These are phyloP conservation scores for Vicia villosa DNA, from an alignment of 306 rosid species.

Conservation along the genomic window DNA sequence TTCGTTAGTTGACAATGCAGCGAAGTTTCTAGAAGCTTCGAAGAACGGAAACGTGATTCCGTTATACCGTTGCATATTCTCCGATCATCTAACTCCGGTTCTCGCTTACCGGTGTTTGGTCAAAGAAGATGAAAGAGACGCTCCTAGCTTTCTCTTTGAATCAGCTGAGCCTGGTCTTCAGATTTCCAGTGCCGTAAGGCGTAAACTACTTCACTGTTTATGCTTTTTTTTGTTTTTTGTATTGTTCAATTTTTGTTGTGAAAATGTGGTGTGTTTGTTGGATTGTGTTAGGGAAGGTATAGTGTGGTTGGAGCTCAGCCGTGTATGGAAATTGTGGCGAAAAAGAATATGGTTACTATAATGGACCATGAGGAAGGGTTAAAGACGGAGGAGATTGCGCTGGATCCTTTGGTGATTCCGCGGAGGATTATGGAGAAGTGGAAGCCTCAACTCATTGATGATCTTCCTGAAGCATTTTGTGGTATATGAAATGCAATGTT, in stretches of 20 bases:
- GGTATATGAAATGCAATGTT: conserved; percentile 48
- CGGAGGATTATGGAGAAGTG: conserved; percentile 76
- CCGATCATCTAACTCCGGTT: conserved; percentile 94
- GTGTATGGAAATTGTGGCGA: conserved; percentile 85
- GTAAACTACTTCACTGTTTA: conserved; percentile 46
- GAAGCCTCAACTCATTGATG: conserved; percentile 83
- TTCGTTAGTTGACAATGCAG: conserved; percentile 64
- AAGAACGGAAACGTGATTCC: conserved; percentile 87
- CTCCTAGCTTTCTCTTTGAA: conserved; percentile 92
- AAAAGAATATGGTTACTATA: conserved; percentile 84
- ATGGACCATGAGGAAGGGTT: conserved; percentile 76
- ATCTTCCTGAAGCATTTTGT: conserved; percentile 95
- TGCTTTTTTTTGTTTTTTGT: background rate
- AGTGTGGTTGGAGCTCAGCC: conserved; percentile 96
- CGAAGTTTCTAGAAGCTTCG: conserved; percentile 70
- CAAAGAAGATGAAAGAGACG: conserved; percentile 92
- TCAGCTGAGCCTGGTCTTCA: conserved; percentile 82
- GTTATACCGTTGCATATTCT: conserved; percentile 67
- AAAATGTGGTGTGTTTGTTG: conserved; percentile 19
- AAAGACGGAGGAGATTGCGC: conserved; percentile 68
- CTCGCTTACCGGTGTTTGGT: conserved; percentile 97
- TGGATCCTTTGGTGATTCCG: conserved; percentile 84
- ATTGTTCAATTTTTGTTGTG: background rate
- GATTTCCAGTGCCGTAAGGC: conserved; percentile 67
- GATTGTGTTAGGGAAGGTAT: conserved; percentile 69